Evolutionary conservation across 768 basidiomycete species (phyloP), one percentile per base, ranked within the genome.

Genomic region (Roridomyces roridus): DNA sequence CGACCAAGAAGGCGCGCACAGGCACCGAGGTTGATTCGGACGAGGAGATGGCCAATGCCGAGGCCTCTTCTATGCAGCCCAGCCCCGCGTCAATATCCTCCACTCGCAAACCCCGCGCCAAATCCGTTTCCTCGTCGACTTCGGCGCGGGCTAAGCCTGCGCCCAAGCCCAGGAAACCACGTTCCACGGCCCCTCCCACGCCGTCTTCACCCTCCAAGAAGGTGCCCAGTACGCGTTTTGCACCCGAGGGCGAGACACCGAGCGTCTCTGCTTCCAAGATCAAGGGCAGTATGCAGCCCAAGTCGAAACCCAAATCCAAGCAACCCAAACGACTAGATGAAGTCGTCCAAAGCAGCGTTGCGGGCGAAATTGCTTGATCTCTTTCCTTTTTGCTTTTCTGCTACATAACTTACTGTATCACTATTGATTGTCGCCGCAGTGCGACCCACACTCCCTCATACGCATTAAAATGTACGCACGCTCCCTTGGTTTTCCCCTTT

Each of bases 251-350:
- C 6, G 18, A 54, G 45, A 62, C 55, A 24, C 14, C 51, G 5
- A 40, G 26, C 21, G 41, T 55, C 40, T 36, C 49, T 37, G 55
- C 36, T 14, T 26, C 31, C 11, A 59, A 59, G 52, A 18, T 43
- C 51, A 63, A 63, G 40, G 52, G 56, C 52, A 44, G 56, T 17
- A 62, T 62, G 60, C 51, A 59, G 40, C 57, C 57, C 8, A 62
- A 62, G 41, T 36, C 51, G 11, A 53, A 59, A 40, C 46, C 51
- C 25, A 59, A 55, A 14, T 46, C 54, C 3, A 56, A 57, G 25
- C 51, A 57, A 26, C 48, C 59, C 15, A 63, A 59, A 35, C 51
- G 46, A 36, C 57, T 63, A 9, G n/a, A 55, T 10, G 61, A 63
- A 37, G 50, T 63, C 39, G 57, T 63, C 23, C 52, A 55, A 25